A percentile compares a stretch with the other conserved stretches of the same genome.
Conservation (phyloP, 106 monocot species). For the Phalaenopsis equestris region DNA sequence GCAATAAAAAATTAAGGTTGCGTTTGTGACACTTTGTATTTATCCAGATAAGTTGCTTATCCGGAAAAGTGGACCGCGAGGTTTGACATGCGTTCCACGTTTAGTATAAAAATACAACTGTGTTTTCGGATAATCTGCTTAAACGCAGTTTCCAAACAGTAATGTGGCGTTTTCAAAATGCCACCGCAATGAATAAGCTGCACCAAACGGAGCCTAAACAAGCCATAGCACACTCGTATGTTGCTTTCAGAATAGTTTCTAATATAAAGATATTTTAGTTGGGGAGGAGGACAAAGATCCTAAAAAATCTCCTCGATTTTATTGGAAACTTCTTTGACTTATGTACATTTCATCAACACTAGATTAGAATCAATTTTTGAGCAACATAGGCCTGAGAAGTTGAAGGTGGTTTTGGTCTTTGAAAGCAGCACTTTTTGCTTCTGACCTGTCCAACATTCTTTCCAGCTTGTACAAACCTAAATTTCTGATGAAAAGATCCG, state of each 20-base stretch:
- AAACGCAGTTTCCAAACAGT: too few relatives aligned
- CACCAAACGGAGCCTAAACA: not conserved
- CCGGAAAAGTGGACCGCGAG: too few relatives aligned
- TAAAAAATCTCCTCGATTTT: constrained; percentile 14
- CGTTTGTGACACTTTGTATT: too few relatives aligned
- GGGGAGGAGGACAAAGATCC: constrained; percentile 14
- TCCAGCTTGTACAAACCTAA: constrained; percentile 12
- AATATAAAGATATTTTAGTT: constrained; percentile 3
- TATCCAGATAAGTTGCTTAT: too few relatives aligned
- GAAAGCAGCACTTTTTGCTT: constrained; percentile 5
- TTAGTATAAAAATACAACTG: too few relatives aligned
- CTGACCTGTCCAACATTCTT: not conserved
- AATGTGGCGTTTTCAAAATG: too few relatives aligned
- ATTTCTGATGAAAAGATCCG: not conserved
- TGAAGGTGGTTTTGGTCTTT: not conserved
- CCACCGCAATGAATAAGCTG: too few relatives aligned
- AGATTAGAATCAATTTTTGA: not conserved
- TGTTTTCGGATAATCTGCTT: too few relatives aligned
- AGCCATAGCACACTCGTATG: constrained; percentile 5
- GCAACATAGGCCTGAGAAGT: not conserved
- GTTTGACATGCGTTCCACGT: too few relatives aligned
- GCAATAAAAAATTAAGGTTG: too few relatives aligned
- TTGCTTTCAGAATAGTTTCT: constrained; percentile 10
- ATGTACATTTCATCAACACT: not conserved
- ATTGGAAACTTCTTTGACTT: not conserved